phyloP scores from a whole-genome alignment of 164 flowering plant genomes.

The Echeveria elegans region DNA sequence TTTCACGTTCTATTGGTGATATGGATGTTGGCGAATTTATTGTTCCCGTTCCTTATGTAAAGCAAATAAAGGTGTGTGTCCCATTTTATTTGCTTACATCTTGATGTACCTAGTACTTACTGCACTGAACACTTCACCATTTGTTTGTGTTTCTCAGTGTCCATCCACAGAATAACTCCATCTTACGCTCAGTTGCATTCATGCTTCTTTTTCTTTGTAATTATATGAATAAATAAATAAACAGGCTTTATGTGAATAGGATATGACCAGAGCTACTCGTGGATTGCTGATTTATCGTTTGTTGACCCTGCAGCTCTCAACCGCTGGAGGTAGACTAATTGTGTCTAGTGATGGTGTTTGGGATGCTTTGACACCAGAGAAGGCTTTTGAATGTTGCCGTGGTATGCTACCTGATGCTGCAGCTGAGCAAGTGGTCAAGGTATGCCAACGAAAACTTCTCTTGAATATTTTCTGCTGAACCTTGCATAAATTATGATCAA shows the following conservation, averaged over 20 bases:
- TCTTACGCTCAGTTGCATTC: background rate
- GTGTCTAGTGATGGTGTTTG: slow-evolving; percentile 98
- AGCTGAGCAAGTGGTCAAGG: slow-evolving; percentile 86
- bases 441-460: slow-evolving; percentile 15
- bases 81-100: background rate
- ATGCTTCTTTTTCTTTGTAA: background rate
- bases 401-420: slow-evolving; percentile 84
- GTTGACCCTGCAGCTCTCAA: slow-evolving; percentile 54
- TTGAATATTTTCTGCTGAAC: background rate
- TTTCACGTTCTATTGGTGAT: slow-evolving; percentile 90
- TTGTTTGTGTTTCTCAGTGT: background rate
- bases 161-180: background rate
- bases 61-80: slow-evolving; percentile 83
- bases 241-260: background rate
- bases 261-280: background rate
- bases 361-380: slow-evolving; percentile 82
- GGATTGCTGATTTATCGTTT: background rate
- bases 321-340: slow-evolving; percentile 84
- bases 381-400: slow-evolving; percentile 67
- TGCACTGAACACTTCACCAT: background rate
- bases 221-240: background rate
- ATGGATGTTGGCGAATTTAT: slow-evolving; percentile 86
- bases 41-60: slow-evolving; percentile 85
- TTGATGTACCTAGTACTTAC: background rate
- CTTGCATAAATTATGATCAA: background rate